Percentiles rank a stretch among this genome's conserved stretches.
phyloP scores from a whole-genome alignment of 2,329 filamentous ascomycete genomes.

The Atkinsonella texensis region DNA sequence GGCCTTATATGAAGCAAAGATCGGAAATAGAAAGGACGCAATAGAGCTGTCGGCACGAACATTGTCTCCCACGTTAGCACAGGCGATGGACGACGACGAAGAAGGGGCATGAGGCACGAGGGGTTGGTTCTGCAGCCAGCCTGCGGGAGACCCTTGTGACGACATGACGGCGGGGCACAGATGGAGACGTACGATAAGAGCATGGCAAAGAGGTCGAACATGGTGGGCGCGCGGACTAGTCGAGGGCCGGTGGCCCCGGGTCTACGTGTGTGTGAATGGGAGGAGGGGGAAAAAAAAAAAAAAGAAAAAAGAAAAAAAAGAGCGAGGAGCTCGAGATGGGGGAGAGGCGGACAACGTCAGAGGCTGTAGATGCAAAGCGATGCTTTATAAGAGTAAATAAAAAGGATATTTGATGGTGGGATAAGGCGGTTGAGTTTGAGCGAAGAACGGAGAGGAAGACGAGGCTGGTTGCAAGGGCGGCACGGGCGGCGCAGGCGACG shows the following conservation, averaged over 20 bases:
- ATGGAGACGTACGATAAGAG: constrained; percentile 56
- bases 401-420: background rate
- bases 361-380: background rate
- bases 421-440: background rate
- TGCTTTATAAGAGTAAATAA: background rate
- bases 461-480: background rate
- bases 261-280: too few relatives aligned
- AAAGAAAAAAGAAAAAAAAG: background rate
- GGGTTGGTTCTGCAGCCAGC: constrained; percentile 1
- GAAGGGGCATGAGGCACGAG: constrained; percentile 8
- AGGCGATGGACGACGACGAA: background rate
- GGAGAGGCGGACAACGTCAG: background rate
- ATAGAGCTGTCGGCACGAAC: constrained; percentile 50
- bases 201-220: constrained; percentile 71
- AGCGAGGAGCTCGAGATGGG: background rate
- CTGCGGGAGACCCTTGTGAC: constrained; percentile 6
- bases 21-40: constrained; percentile 82
- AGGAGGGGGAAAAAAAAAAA: too few relatives aligned
- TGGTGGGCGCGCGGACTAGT: constrained; percentile 23
- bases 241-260: constrained; percentile 11
- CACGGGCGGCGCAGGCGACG: background rate
- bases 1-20: constrained; percentile 97
- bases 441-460: background rate
- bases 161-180: constrained; percentile 10
- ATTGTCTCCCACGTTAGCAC: constrained; percentile 1